These are phyloP conservation scores for Colletotrichum orbiculare DNA, from an alignment of 2,329 filamentous ascomycete genomes.

Conservation along the genomic window DNA sequence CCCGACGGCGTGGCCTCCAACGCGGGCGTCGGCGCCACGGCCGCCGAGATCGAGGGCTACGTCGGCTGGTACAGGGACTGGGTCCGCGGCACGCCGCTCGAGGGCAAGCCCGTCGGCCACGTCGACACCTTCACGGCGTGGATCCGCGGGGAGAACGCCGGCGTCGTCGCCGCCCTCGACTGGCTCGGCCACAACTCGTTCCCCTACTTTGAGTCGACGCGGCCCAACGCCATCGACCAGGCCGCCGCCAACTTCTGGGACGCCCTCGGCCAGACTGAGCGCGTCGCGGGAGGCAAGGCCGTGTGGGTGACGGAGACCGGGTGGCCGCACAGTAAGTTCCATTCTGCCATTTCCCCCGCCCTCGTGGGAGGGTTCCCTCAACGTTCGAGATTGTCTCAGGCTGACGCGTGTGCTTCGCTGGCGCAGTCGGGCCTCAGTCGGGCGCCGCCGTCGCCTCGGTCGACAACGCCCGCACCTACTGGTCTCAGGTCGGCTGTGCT, in stretches of 20 bases:
- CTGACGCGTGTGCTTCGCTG: not conserved
- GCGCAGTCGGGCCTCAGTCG: conserved; percentile 52
- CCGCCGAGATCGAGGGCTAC: conserved; percentile 64
- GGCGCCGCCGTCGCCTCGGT: conserved; percentile 55
- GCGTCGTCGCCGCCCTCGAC: conserved; percentile 60
- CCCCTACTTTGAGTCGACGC: conserved; percentile 61
- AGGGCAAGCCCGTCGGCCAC: conserved; percentile 58
- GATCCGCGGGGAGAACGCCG: conserved; percentile 58
- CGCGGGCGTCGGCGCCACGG: conserved; percentile 43
- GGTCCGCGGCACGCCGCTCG: conserved; percentile 52
- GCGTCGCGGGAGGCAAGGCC: conserved; percentile 53
- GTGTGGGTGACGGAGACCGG: conserved; percentile 66
- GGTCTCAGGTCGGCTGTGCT: conserved; percentile 28
- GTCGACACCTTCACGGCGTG: conserved; percentile 68
- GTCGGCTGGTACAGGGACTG: conserved; percentile 65
- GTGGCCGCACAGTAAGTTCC: conserved; percentile 58
- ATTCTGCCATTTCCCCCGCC: not conserved
- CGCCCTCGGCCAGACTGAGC: conserved; percentile 47
- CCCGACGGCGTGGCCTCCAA: conserved; percentile 28
- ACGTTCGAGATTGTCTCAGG: not conserved
- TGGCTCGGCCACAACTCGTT: conserved; percentile 66
- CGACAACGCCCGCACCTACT: conserved; percentile 52
- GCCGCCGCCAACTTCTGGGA: conserved; percentile 56
- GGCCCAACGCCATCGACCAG: conserved; percentile 46
- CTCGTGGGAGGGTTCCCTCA: not conserved